A percentile compares a stretch with the other conserved stretches of the same genome.
Conservation (phyloP, 1,284 basidiomycete genomes). For the Ceratobasidium sp. region DNA sequence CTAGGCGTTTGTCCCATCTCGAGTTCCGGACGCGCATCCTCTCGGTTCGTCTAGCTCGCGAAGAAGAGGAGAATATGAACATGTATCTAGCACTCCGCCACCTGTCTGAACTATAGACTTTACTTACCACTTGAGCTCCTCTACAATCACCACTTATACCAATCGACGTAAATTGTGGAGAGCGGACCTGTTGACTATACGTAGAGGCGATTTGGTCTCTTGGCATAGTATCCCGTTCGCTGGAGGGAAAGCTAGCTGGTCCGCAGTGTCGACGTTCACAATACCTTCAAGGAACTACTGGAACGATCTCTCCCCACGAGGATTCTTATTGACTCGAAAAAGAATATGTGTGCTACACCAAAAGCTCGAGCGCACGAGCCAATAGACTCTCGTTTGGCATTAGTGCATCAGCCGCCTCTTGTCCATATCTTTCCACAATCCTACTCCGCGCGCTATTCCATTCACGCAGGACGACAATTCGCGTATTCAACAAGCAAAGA, state of each 20-base stretch:
- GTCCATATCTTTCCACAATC: neutral
- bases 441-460: neutral
- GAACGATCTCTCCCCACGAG: no score
- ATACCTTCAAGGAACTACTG: no score
- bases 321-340: no score
- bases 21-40: constrained; percentile 19
- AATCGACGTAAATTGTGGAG: no score
- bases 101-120: constrained; percentile 3
- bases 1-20: constrained; percentile 30
- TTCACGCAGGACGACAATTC: neutral
- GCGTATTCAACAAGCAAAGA: neutral
- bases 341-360: no score
- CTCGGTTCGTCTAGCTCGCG: constrained; percentile 6
- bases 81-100: constrained; percentile 7
- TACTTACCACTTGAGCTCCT: no score
- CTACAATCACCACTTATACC: no score
- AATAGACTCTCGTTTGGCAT: neutral
- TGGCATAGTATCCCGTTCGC: no score
- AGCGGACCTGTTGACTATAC: no score
- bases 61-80: constrained; percentile 34
- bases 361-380: neutral
- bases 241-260: no score
- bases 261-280: no score
- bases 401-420: neutral
- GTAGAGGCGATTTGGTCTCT: no score